phyloP scores from a whole-genome alignment of 1,284 basidiomycete genomes.

The Kwoniella shivajii region DNA sequence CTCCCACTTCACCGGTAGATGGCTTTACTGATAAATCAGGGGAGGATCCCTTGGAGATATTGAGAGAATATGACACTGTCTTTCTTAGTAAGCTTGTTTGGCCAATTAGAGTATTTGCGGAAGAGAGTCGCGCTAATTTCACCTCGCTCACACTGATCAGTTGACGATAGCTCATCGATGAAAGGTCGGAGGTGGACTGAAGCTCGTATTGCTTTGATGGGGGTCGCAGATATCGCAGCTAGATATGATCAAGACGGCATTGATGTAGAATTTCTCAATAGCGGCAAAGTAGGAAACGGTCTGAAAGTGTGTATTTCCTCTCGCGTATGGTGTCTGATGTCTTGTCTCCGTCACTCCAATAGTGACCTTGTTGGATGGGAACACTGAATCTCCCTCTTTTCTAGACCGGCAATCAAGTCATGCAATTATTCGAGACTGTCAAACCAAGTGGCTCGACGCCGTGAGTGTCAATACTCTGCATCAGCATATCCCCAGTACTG shows the following conservation, averaged over 20 bases:
- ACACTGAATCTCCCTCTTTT: no score
- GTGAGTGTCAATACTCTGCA: no score
- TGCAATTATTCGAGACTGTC: constrained; percentile 45
- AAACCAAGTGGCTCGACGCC: constrained; percentile 43
- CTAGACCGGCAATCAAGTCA: constrained; percentile 41
- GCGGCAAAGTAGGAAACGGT: constrained; percentile 41
- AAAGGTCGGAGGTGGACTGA: constrained; percentile 47
- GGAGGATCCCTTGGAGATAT: constrained; percentile 40
- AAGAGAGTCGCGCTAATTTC: no score
- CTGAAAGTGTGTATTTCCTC: constrained; percentile 26
- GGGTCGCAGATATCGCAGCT: constrained; percentile 41
- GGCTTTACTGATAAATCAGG: constrained; percentile 10
- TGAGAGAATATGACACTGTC: constrained; percentile 47
- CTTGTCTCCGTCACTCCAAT: background rate
- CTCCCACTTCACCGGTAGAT: constrained; percentile 1
- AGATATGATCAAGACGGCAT: constrained; percentile 46
- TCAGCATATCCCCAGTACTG: no score
- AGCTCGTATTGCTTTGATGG: constrained; percentile 38
- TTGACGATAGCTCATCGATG: constrained; percentile 46
- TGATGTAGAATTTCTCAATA: constrained; percentile 52
- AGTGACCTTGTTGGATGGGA: no score
- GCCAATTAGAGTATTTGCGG: background rate
- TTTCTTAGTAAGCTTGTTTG: constrained; percentile 38
- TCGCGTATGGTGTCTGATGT: background rate
- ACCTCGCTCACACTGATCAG: constrained; percentile 6